These are phyloP conservation scores for Pinus taeda DNA, from an alignment of 75 land plant genomes.

Conservation along the genomic window DNA sequence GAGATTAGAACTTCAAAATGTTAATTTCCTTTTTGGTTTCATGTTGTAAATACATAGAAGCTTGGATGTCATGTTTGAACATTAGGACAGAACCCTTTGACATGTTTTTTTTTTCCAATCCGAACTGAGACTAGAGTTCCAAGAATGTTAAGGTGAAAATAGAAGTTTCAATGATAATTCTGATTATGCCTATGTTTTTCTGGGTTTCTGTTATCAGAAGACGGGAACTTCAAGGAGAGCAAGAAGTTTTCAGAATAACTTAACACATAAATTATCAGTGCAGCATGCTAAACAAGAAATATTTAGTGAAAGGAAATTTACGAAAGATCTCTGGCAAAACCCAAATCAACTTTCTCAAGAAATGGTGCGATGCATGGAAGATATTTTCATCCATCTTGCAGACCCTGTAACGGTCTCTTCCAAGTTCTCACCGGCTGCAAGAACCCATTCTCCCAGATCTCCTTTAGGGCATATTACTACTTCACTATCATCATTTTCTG, in stretches of 20 bases:
- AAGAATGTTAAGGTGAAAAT: background rate
- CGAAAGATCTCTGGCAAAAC: constrained; percentile 38
- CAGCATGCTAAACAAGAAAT: background rate
- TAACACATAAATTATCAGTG: background rate
- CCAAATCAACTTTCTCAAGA: constrained; percentile 83
- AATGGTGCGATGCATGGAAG: constrained; percentile 86
- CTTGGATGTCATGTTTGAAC: background rate
- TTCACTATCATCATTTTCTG: constrained; percentile 65
- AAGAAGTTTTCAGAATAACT: background rate
- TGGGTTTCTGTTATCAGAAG: background rate
- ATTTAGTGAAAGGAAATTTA: background rate
- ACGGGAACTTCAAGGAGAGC: constrained; percentile 1
- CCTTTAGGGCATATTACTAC: constrained; percentile 46
- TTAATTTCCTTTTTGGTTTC: background rate
- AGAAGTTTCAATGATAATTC: background rate
- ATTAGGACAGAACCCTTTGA: background rate
- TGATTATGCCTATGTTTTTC: background rate
- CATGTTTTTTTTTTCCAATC: background rate
- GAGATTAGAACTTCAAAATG: background rate
- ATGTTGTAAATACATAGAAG: background rate
- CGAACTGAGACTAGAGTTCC: background rate
- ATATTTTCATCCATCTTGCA: constrained; percentile 74
- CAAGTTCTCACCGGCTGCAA: constrained; percentile 30
- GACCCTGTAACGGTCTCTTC: constrained; percentile 39
- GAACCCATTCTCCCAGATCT: constrained; percentile 36